A percentile compares a stretch with the other conserved stretches of the same genome.
phyloP scores from a whole-genome alignment of 1,284 basidiomycete species.

The Ganoderma sinense region DNA sequence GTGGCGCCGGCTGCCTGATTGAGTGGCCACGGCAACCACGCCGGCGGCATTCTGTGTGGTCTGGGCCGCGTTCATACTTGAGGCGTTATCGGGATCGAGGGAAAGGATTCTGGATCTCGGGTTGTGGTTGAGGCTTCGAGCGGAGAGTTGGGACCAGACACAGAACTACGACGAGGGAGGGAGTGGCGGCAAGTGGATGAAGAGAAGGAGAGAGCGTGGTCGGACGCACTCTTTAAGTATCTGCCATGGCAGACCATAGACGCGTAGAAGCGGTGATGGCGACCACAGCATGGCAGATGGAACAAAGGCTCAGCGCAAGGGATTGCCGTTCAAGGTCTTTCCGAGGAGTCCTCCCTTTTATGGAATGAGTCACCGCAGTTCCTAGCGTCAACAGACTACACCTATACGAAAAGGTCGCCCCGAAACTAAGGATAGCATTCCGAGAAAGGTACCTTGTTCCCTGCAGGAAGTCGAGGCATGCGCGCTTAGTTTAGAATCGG shows the following conservation, averaged over 20 bases:
- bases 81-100: not conserved
- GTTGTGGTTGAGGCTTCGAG: not conserved
- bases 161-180: not conserved
- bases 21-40: not conserved
- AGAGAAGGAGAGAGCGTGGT: not conserved
- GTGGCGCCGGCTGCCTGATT: not conserved
- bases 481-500: not conserved
- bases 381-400: not conserved
- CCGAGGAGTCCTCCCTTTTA: not conserved
- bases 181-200: not conserved
- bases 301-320: not conserved
- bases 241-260: not conserved
- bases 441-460: not conserved
- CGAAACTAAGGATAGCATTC: not conserved
- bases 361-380: not conserved
- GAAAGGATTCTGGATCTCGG: not conserved
- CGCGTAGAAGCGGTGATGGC: not conserved
- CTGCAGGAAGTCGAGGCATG: not conserved
- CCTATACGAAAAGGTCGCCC: not conserved
- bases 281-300: not conserved
- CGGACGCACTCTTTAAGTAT: not conserved
- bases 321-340: no score
- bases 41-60: not conserved
- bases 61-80: not conserved
- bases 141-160: not conserved